phyloP scores from a whole-genome alignment of 1,284 basidiomycete species.

The Tylopilus orsonianus region DNA sequence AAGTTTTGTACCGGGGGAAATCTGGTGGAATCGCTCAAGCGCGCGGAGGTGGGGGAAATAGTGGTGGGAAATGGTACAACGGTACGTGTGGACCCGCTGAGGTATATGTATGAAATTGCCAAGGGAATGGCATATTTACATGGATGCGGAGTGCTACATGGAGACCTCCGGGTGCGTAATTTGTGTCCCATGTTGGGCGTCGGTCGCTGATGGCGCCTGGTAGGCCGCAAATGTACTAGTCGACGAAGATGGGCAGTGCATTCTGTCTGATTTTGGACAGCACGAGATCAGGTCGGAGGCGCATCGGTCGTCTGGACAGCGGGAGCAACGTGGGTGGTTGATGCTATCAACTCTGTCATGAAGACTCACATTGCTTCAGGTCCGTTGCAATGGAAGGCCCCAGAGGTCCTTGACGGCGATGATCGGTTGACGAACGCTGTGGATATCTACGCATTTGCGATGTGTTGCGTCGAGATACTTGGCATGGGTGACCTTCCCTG shows the following conservation, averaged over 20 bases:
- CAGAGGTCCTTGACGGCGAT: constrained; percentile 70
- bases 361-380: constrained; percentile 31
- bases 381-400: constrained; percentile 71
- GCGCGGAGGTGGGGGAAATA: constrained; percentile 3
- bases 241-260: constrained; percentile 60
- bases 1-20: constrained; percentile 54
- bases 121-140: constrained; percentile 79
- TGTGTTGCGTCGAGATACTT: constrained; percentile 70
- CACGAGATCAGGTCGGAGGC: constrained; percentile 74
- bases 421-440: constrained; percentile 57
- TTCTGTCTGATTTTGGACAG: constrained; percentile 79
- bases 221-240: constrained; percentile 76
- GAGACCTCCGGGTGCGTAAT: constrained; percentile 60
- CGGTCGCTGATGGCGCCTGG: neutral
- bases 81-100: constrained; percentile 46
- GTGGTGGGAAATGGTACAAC: neutral
- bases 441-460: constrained; percentile 75
- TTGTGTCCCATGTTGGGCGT: neutral
- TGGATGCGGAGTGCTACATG: constrained; percentile 61
- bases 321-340: constrained; percentile 50
- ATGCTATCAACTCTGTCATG: neutral
- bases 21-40: constrained; percentile 41
- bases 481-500: constrained; percentile 63
- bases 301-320: constrained; percentile 54
- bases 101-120: constrained; percentile 69